Base-by-base conservation (phyloP, 805 yeast species). In the Priceomyces castillae region DNA sequence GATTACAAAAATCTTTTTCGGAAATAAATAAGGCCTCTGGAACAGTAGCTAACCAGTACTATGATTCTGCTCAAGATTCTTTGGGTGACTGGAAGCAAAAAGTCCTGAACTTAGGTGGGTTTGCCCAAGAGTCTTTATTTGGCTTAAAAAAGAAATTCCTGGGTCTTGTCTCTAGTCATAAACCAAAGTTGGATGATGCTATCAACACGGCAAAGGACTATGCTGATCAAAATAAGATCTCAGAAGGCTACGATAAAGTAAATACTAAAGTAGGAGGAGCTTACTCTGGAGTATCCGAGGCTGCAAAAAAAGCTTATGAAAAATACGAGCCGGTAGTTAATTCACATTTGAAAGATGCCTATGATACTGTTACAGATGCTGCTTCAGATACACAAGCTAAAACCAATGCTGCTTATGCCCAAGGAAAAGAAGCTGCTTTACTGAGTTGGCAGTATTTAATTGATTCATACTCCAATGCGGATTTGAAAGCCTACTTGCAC, bases 391-490 rank as follows among this genome's bases (percentile, higher is more conserved):
- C 41, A 2, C 38, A 44, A 20, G 44, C 41, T 18, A 40, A 34
- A 16, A 9, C 34, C 3, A 19, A 16, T 6, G 26, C 12, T 14
- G 39, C 38, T 4, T 28, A 34, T 16, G 7, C 25, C 7, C 41
- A 20, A 12, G 28, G 38, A 9, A 40, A 42, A 11, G 41, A 44
- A 10, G 46, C 39, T 3, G 41, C 37, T 14, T 30, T 31, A 11
- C 42, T 34, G 26, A 39, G 42, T 41, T 28, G 48, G 51, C 17
- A 19, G 15, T 26, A 35, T 22, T 36, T 56, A 7, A 63, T 74
- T 42, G 59, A 67, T 20, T 54, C 65, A 7, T 75, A 77, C 75
- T 62, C 76, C 2, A 61, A 60, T 14, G 65, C 65, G 18, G 81
- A 77, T 43, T 55, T 77, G 43, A 60, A 49, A 36, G 47, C 62